These are phyloP conservation scores for Lactarius akahatsu DNA, from an alignment of 768 basidiomycete species.

Conservation along the genomic window DNA sequence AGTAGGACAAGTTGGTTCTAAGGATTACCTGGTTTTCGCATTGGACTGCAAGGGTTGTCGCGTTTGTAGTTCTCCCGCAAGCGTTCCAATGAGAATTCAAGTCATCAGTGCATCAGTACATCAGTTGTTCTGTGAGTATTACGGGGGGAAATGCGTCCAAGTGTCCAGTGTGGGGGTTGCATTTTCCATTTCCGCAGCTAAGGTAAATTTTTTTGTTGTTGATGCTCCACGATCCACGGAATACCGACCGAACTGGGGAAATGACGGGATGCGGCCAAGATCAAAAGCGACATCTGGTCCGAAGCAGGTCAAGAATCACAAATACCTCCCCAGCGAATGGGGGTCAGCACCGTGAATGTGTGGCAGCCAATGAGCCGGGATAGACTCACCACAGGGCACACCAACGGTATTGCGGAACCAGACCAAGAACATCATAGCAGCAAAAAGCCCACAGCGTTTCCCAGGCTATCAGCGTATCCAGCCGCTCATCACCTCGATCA, in stretches of 20 bases:
- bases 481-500: constrained; percentile 12
- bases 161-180: background rate
- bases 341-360: constrained; percentile 1
- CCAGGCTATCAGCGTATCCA: constrained; percentile 9
- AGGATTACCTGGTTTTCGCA: background rate
- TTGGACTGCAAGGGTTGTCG: background rate
- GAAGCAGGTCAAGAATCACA: background rate
- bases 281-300: constrained; percentile 10
- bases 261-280: constrained; percentile 6
- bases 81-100: background rate
- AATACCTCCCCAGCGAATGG: constrained; percentile 6
- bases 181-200: constrained; percentile 12
- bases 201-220: constrained; percentile 8
- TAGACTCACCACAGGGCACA: background rate
- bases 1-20: background rate
- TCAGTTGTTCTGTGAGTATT: background rate
- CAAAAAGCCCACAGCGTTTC: background rate
- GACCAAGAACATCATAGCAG: background rate
- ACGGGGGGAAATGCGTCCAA: background rate
- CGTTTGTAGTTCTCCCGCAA: background rate
- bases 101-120: background rate
- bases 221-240: constrained; percentile 26
- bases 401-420: background rate
- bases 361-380: constrained; percentile 1
- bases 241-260: background rate